Conservation (phyloP, 1,284 basidiomycete species). For the Caloboletus inedulis region DNA sequence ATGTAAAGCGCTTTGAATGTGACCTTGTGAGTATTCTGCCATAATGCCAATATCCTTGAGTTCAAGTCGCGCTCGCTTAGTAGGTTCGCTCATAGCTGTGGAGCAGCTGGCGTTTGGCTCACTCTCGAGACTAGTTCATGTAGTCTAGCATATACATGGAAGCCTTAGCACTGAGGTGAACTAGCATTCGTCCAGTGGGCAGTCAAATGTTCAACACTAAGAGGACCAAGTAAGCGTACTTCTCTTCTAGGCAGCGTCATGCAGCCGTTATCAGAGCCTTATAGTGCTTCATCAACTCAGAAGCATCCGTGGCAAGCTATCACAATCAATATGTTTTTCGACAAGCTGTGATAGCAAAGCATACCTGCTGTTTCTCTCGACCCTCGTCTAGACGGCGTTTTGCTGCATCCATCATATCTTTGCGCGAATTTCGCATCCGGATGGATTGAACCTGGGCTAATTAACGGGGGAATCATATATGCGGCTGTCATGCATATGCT, state of each 20-base stretch:
- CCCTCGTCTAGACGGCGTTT: slow-evolving; percentile 38
- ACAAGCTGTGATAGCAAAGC: background rate
- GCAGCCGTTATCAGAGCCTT: slow-evolving; percentile 38
- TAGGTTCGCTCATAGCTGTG: slow-evolving; percentile 16
- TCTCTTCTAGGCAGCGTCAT: slow-evolving; percentile 7
- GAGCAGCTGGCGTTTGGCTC: background rate
- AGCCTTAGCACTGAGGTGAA: background rate
- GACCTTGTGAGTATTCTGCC: slow-evolving; percentile 28
- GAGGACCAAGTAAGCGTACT: background rate
- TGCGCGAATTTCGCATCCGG: slow-evolving; percentile 37
- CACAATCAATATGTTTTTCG: background rate
- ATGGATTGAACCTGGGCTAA: slow-evolving; percentile 37
- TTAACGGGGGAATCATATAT: slow-evolving; percentile 10
- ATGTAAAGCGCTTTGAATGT: slow-evolving; percentile 16
- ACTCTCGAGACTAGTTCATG: background rate
- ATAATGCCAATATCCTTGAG: background rate
- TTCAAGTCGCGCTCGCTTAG: slow-evolving; percentile 16
- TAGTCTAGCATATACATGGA: slow-evolving; percentile 2
- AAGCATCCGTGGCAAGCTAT: slow-evolving; percentile 42
- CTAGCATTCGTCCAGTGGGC: background rate
- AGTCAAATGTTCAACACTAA: background rate
- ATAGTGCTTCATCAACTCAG: slow-evolving; percentile 44
- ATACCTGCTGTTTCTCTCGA: slow-evolving; percentile 42
- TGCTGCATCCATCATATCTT: slow-evolving; percentile 36
- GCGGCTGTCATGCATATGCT: background rate